phyloP scores from a whole-genome alignment of 2,329 filamentous ascomycete genomes.

The Piedraia hortae region DNA sequence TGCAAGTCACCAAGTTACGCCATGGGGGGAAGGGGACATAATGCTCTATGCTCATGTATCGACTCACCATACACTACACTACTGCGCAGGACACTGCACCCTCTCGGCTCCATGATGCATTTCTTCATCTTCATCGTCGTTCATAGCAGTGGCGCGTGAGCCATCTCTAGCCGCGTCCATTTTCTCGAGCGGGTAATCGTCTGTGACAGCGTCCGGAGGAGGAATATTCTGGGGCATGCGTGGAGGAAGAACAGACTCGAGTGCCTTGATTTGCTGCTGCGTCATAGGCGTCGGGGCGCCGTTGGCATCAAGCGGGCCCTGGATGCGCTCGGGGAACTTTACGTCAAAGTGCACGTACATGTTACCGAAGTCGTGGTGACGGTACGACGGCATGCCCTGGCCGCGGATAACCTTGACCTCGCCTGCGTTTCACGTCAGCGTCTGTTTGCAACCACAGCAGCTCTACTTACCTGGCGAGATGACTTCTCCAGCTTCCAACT shows the following conservation, averaged over 20 bases:
- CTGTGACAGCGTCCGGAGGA: conserved; percentile 67
- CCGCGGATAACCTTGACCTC: conserved; percentile 81
- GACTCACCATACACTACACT: too few species aligned
- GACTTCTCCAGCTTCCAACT: conserved; percentile 79
- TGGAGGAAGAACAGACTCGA: conserved; percentile 64
- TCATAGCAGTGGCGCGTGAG: conserved; percentile 31
- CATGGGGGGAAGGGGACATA: too few species aligned
- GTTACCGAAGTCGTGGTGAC: conserved; percentile 88
- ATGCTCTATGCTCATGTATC: too few species aligned
- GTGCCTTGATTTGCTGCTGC: conserved; percentile 42
- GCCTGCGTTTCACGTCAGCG: conserved; percentile 23
- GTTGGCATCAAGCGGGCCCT: conserved; percentile 14
- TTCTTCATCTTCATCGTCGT: conserved; percentile 32
- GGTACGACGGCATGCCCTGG: conserved; percentile 89
- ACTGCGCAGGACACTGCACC: conserved; percentile 71
- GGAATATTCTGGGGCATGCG: conserved; percentile 36
- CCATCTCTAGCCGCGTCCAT: conserved; percentile 39
- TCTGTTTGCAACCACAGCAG: neutral
- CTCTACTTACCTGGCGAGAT: conserved; percentile 59
- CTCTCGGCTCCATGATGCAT: conserved; percentile 40
- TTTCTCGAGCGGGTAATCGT: conserved; percentile 67
- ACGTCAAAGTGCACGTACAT: conserved; percentile 93
- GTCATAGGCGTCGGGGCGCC: conserved; percentile 19
- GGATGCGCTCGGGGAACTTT: conserved; percentile 50
- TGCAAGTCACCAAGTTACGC: too few species aligned